Evolutionary conservation across 495 filamentous ascomycete species (phyloP).

Genomic region (Neurospora sp.): DNA sequence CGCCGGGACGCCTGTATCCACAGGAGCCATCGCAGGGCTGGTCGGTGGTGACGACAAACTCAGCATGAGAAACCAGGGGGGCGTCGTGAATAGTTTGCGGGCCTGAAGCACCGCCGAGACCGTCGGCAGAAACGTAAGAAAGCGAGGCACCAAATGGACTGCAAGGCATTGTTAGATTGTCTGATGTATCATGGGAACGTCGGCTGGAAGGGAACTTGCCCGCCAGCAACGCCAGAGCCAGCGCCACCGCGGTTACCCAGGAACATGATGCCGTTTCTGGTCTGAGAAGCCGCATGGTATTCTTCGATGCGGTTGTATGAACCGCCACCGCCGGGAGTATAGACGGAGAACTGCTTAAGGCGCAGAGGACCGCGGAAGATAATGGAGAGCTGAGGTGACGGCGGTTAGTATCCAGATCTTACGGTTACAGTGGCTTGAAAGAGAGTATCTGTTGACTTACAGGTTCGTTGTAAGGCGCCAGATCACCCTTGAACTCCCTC

Average conservation of each 20-base stretch:
- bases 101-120: slow-evolving; percentile 34
- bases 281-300: slow-evolving; percentile 42
- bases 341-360: slow-evolving; percentile 55
- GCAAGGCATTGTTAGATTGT: no score
- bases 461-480: slow-evolving; percentile 58
- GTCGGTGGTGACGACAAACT: slow-evolving; percentile 52
- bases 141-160: slow-evolving; percentile 54
- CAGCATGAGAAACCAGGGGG: slow-evolving; percentile 43
- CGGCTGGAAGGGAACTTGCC: slow-evolving; percentile 26
- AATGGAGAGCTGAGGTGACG: slow-evolving; percentile 44
- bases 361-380: slow-evolving; percentile 59
- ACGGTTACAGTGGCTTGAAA: no score
- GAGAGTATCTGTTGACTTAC: slow-evolving; percentile 28
- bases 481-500: slow-evolving; percentile 42
- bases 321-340: slow-evolving; percentile 30
- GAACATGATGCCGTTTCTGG: slow-evolving; percentile 50
- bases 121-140: slow-evolving; percentile 46
- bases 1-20: slow-evolving; percentile 45
- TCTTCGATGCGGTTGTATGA: slow-evolving; percentile 34
- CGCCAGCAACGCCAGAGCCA: slow-evolving; percentile 48
- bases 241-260: slow-evolving; percentile 53
- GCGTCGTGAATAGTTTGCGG: slow-evolving; percentile 42
- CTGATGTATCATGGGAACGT: no score
- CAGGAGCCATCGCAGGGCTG: slow-evolving; percentile 47
- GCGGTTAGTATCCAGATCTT: background rate